Conservation (phyloP, 169 alveolate species). For the Perkinsus chesapeaki region DNA sequence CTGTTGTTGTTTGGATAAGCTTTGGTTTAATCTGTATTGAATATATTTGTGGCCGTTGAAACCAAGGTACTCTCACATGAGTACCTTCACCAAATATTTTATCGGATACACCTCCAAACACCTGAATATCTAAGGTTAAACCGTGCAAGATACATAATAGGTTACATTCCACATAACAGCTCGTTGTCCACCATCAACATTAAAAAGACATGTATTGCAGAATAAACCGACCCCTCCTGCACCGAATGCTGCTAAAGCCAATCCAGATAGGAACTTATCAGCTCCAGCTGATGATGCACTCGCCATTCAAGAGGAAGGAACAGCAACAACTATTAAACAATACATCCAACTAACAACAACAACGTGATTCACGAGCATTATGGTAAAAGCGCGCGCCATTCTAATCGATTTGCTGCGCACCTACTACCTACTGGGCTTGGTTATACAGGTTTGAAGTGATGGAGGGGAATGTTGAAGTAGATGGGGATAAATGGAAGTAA, state of each 20-base stretch:
- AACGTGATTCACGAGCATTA: background rate
- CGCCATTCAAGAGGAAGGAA: background rate
- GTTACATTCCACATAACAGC: constrained; percentile 84
- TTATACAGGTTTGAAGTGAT: too few relatives aligned
- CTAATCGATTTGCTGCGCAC: too few relatives aligned
- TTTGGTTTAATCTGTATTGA: constrained; percentile 84
- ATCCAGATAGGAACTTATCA: background rate
- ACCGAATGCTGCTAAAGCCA: background rate
- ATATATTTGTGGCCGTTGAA: constrained; percentile 76
- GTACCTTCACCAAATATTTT: constrained; percentile 83
- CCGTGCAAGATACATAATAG: constrained; percentile 16
- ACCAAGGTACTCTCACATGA: constrained; percentile 82
- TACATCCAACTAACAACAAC: background rate
- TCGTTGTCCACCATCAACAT: constrained; percentile 89
- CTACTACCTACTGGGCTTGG: too few relatives aligned
- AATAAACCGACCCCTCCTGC: background rate
- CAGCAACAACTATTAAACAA: background rate
- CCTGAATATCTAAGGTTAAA: constrained; percentile 16
- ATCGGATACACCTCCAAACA: constrained; percentile 77
- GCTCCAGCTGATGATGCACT: background rate
- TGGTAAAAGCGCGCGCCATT: too few relatives aligned
- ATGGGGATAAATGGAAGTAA: too few relatives aligned
- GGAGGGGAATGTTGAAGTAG: too few relatives aligned
- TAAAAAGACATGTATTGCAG: background rate
- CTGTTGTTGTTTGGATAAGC: constrained; percentile 83